Evolutionary conservation across 495 filamentous ascomycete species (phyloP).

Genomic region (Clavariopsis aquatica): DNA sequence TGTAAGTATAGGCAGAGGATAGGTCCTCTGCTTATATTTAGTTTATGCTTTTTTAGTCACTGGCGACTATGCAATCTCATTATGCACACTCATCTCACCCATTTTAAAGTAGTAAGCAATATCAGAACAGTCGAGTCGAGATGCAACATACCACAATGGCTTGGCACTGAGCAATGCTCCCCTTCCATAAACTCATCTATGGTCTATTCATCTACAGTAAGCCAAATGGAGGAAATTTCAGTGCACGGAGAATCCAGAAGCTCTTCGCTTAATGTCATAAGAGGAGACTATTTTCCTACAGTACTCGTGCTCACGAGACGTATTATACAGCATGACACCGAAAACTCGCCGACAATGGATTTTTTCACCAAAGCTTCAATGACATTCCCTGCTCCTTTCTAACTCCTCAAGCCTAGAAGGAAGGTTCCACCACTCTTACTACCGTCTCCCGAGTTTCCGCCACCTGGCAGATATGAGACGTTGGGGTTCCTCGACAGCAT

Average conservation of each 20-base stretch:
- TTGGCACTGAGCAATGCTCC: no score
- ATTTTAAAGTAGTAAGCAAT: no score
- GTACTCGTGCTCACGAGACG: constrained; percentile 21
- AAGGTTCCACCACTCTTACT: constrained; percentile 61
- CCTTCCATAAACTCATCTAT: no score
- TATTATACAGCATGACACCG: constrained; percentile 31
- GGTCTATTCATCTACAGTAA: no score
- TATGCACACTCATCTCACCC: no score
- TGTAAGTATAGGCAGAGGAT: no score
- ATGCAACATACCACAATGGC: no score
- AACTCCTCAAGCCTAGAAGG: constrained; percentile 59
- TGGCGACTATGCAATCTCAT: no score
- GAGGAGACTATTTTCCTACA: constrained; percentile 39
- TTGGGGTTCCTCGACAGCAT: constrained; percentile 89
- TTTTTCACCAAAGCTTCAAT: constrained; percentile 5
- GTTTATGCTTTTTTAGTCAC: no score
- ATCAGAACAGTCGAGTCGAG: no score
- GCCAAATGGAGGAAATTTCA: not conserved
- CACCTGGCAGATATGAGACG: constrained; percentile 89
- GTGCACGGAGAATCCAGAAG: constrained; percentile 24
- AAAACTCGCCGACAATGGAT: constrained; percentile 22
- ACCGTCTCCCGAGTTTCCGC: constrained; percentile 60
- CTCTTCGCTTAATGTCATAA: constrained; percentile 1
- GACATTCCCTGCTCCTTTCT: not conserved
- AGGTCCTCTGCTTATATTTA: no score